Evolutionary conservation across 2,329 filamentous ascomycete species (phyloP).

Genomic region (Fonsecaea multimorphosa): DNA sequence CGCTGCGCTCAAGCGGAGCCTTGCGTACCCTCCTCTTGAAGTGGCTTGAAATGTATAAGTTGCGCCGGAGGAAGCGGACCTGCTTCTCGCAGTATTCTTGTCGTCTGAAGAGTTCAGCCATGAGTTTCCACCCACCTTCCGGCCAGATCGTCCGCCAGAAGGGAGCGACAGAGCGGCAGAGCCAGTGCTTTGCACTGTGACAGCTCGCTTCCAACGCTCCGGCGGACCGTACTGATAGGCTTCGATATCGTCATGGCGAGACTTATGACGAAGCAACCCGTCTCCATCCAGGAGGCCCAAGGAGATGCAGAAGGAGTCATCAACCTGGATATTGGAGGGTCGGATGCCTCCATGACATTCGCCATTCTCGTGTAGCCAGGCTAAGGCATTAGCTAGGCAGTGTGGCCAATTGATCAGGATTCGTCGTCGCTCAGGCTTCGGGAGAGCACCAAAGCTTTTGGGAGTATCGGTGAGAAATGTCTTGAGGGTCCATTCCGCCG

Average conservation of each 20-base stretch:
- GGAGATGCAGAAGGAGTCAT: constrained; percentile 61
- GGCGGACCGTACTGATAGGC: constrained; percentile 65
- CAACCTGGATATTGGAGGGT: constrained; percentile 66
- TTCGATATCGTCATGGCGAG: constrained; percentile 61
- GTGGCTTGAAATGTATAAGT: constrained; percentile 33
- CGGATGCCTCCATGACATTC: constrained; percentile 63
- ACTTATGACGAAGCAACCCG: constrained; percentile 60
- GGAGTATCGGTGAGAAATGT: constrained; percentile 52
- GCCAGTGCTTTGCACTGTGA: constrained; percentile 46
- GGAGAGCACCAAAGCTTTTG: constrained; percentile 49
- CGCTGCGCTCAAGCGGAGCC: constrained; percentile 29
- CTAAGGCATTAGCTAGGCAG: constrained; percentile 60
- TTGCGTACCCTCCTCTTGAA: constrained; percentile 32
- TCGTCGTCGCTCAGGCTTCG: constrained; percentile 51
- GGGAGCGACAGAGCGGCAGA: constrained; percentile 44
- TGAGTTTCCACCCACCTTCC: constrained; percentile 37
- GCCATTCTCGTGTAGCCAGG: constrained; percentile 62
- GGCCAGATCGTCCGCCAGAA: constrained; percentile 51
- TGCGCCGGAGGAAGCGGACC: constrained; percentile 34
- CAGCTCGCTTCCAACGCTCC: constrained; percentile 56
- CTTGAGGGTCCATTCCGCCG: constrained; percentile 50
- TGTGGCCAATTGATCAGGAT: constrained; percentile 55
- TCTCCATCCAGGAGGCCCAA: constrained; percentile 65
- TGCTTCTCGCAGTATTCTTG: constrained; percentile 33
- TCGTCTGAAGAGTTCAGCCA: constrained; percentile 18